Evolutionary conservation across 306 rosid species (phyloP), one percentile per base, ranked within the genome.

Genomic region (Quercus rubra): DNA sequence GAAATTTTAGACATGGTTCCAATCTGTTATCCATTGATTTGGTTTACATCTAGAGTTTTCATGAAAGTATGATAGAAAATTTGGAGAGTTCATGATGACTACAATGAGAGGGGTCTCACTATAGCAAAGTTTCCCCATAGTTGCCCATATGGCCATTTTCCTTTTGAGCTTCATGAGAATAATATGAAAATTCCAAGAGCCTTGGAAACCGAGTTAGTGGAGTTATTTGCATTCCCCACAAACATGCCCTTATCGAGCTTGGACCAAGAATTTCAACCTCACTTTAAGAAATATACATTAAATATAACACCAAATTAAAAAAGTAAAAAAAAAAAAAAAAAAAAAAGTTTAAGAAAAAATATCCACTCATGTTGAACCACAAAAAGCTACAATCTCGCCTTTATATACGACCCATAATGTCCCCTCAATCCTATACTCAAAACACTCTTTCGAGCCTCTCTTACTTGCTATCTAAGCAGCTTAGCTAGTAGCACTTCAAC

Each of bases 201-300:
- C 81, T 94, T 72, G 97, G 93, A 83, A 92, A 86, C 77, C 94
- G 97, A 85, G 98, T 87, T 87, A 92, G 98, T 94, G 97, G 97
- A 91, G 78, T 83, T 87, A 83, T 83, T 89, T 70, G 81, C 91
- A 80, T 84, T 93, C 90, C 97, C 97, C 98, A 91, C 96, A 92
- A 92, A 90, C 97, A 89, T 89, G 97, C 93, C 92, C 89, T 86
- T 77, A 78, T 67, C 79, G 80, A 82, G 62, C 79, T 89, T 87
- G 80, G 86, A 83, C 88, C 94, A 85, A 86, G 78, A 82, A 86
- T 79, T 88, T 88, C 90, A 82, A 89, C 89, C 70, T 77, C 84
- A 81, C 85, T 76, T 86, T 85, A 71, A 11, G 55, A 27, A 23
- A 41, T 74, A 28, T 12, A 30, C 35, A 74, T 4, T 23, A 25